Base-by-base conservation (phyloP, 352 stramenopile species). In the Phytophthora podocarpi region DNA sequence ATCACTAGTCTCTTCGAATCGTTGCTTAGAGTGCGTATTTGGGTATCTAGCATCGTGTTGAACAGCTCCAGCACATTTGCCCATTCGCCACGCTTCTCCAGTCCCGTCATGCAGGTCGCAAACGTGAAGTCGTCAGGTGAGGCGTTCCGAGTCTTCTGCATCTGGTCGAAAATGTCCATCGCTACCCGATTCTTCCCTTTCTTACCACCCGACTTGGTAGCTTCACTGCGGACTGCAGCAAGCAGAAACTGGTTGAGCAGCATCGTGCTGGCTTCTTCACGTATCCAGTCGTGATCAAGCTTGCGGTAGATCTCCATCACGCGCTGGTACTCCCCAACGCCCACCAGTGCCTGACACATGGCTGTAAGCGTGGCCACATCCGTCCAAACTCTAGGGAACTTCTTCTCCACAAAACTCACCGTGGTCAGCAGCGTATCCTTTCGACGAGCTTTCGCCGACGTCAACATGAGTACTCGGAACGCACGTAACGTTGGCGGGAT, bases 161-260 rank as follows among this genome's bases (percentile, higher is more conserved):
- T 81, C 8, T 61, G 59, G 7, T 82, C 60, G 8, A 90, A 70
- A 45, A 88, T 74, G 39, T 61, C 24, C 56, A 70, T 70, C 16
- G 77, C 68, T 16, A 64, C 53, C 15, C 15, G 35, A 18, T 42
- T 48, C 10, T 63, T 61, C 23, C 26, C 55, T 3, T 43, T 57
- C 10, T 42, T 50, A 16, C 12, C 24, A 20, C 45, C 24, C 24
- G 24, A 18, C 23, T 31, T 31, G n/a, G 13, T 28, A 16, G 54
- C 45, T 27, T 40, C 63, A 4, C 34, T 46, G 28, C 71, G 65
- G 5, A 89, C 39, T 11, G 77, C 69, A 37, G 77, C 80, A 8
- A 88, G 51, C 5, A 93, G 36, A 35, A 89, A 89, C 51, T 88
- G 79, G 55, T 85, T 90, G 32, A 75, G 82, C 55, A 86, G 42